Evolutionary conservation across 2,329 filamentous ascomycete genomes (phyloP), one percentile per base, ranked within the genome.

Genomic region (Diplodia intermedia): DNA sequence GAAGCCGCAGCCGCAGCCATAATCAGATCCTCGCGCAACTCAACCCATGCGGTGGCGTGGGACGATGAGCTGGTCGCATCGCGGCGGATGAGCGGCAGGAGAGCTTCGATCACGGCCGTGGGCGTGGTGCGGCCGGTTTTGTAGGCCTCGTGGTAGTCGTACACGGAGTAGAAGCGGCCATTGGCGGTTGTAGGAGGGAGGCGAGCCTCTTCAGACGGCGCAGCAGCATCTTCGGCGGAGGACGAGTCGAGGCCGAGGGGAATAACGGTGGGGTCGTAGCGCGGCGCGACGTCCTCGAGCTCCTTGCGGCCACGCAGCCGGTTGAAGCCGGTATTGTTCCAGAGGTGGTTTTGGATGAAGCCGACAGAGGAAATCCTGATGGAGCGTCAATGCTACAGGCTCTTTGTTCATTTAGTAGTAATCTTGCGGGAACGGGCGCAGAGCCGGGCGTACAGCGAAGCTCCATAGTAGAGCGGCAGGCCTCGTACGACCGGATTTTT

Each of bases 81-180:
- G 69, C 88, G 85, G 31, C 86, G 85, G 71, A 94, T 90, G 50
- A 94, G 80, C 0, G 90, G 88, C 1, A 97, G 82, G 18, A 97
- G 82, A 0, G 86, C 85, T 77, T 93, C 87, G 14, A 85, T 86
- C 1, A 97, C 91, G 70, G 89, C 86, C 0, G 87, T 83, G 0
- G 93, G 93, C 0, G 92, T 95, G 68, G 90, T 75, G 69, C 85
- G 82, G 62, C 91, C 91, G 5, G 87, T 87, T 70, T 84, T 85
- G 81, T 94, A 97, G 50, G 91, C 86, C 63, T 86, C 85, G 76
- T 93, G 89, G 76, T 93, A 97, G 79, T 97, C 92, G 14, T 86
- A 85, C 29, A 89, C 86, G 3, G 91, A 91, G 76, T 76, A 77
- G 77, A 79, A 80, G 70, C 70, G 78, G 66, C 50, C 75, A 69